Conservation (phyloP, 2,329 filamentous ascomycete genomes). For the Ceratocystis variospora region DNA sequence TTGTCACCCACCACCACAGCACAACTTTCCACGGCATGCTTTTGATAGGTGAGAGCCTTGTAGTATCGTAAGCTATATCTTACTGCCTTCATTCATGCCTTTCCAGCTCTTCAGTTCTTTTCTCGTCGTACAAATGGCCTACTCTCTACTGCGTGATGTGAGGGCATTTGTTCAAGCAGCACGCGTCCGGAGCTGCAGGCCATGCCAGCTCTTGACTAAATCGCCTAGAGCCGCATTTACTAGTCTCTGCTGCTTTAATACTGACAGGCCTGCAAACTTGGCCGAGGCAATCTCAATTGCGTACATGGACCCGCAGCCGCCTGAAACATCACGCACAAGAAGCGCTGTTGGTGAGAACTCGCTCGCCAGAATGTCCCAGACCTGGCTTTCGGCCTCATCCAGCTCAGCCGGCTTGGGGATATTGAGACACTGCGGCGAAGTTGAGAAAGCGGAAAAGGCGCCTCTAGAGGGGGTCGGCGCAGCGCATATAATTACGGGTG, state of each 20-base stretch:
- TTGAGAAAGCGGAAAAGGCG: slow-evolving; percentile 21
- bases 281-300: slow-evolving; percentile 62
- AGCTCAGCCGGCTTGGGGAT: slow-evolving; percentile 37
- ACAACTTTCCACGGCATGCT: too few relatives aligned
- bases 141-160: neutral
- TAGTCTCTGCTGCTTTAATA: slow-evolving; percentile 71
- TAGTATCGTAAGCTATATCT: neutral
- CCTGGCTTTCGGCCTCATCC: slow-evolving; percentile 42
- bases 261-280: slow-evolving; percentile 53
- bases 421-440: slow-evolving; percentile 23
- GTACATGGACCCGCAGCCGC: slow-evolving; percentile 80
- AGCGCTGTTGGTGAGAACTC: slow-evolving; percentile 40
- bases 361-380: slow-evolving; percentile 40
- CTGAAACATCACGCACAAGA: slow-evolving; percentile 64
- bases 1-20: too few relatives aligned
- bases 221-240: slow-evolving; percentile 64
- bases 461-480: slow-evolving; percentile 11
- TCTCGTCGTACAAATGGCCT: too few relatives aligned
- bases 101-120: too few relatives aligned
- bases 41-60: neutral
- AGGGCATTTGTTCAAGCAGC: slow-evolving; percentile 27
- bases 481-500: slow-evolving; percentile 11
- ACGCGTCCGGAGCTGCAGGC: slow-evolving; percentile 64
- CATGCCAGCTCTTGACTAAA: slow-evolving; percentile 69
- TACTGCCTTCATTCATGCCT: too few relatives aligned